These are phyloP conservation scores for Metschnikowia baotianmanensis DNA, from an alignment of 805 yeast genomes.

Conservation along the genomic window DNA sequence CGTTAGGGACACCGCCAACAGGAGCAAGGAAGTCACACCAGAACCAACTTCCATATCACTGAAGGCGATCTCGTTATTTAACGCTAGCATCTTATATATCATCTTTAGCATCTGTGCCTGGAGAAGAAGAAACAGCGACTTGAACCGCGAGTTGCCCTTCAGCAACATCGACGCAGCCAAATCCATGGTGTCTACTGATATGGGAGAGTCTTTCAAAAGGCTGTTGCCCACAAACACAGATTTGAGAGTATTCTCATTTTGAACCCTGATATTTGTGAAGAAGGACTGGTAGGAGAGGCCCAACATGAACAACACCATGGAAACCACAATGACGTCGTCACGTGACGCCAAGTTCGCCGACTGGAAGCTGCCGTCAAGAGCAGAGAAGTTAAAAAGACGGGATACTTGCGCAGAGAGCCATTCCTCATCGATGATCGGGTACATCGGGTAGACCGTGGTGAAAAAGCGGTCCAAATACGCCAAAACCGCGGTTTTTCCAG, in stretches of 20 bases:
- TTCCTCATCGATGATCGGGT: conserved; percentile 18
- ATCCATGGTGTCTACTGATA: conserved; percentile 15
- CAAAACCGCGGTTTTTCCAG: conserved; percentile 7
- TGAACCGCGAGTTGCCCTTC: conserved; percentile 11
- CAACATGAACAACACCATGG: conserved; percentile 18
- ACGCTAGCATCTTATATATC: conserved; percentile 14
- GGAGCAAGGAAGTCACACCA: conserved; percentile 11
- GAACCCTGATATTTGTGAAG: conserved; percentile 14
- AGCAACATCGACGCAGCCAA: conserved; percentile 18
- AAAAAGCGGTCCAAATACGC: conserved; percentile 17
- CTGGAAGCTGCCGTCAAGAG: conserved; percentile 3
- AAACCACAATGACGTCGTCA: conserved; percentile 16
- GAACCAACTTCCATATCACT: conserved; percentile 9
- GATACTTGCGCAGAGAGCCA: conserved; percentile 9
- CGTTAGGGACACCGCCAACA: conserved; percentile 13
- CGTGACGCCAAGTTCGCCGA: conserved; percentile 12
- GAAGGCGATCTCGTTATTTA: conserved; percentile 17
- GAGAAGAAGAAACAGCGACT: conserved; percentile 15
- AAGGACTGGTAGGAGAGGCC: conserved; percentile 19
- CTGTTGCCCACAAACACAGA: conserved; percentile 8
- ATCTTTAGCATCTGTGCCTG: conserved; percentile 21
- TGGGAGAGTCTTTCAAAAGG: conserved; percentile 13
- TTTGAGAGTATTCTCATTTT: conserved; percentile 12
- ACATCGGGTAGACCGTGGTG: conserved; percentile 17
- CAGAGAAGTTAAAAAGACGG: conserved; percentile 9